Conservation (phyloP, 139 green algal species). For the Micractinium sp. region DNA sequence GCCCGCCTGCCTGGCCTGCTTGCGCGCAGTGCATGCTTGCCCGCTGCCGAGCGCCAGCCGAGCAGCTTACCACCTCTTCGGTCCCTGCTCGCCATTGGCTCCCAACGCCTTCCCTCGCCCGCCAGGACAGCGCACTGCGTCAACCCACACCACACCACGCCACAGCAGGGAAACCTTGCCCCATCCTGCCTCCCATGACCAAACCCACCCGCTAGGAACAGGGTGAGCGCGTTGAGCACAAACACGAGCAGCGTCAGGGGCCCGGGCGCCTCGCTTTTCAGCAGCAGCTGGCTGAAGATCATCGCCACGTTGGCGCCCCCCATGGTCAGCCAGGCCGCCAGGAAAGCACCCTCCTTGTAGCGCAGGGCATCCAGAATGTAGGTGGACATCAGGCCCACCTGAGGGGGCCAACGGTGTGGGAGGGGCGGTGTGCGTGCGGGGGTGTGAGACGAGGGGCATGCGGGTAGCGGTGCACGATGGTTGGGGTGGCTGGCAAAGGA, state of each 20-base stretch:
- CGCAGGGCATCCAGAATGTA: slow-evolving; percentile 93
- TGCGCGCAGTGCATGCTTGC: not conserved
- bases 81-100: too few species aligned
- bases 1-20: not conserved
- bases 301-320: slow-evolving; percentile 65
- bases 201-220: slow-evolving; percentile 41
- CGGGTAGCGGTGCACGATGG: too few species aligned
- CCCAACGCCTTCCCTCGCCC: too few species aligned
- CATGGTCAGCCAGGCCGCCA: slow-evolving; percentile 81
- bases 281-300: slow-evolving; percentile 46
- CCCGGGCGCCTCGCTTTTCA: slow-evolving; percentile 28
- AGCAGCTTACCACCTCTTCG: not conserved
- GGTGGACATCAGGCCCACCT: slow-evolving; percentile 77
- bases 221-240: slow-evolving; percentile 37
- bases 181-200: not conserved
- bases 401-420: not conserved
- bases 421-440: too few species aligned
- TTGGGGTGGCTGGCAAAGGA: too few species aligned
- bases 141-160: not conserved
- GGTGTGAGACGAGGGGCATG: too few species aligned
- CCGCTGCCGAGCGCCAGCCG: not conserved
- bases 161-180: too few species aligned
- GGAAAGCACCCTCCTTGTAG: slow-evolving; percentile 81
- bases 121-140: too few species aligned
- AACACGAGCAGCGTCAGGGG: slow-evolving; percentile 40